phyloP scores from a whole-genome alignment of 257 asterid genomes.

The Catharanthus roseus region DNA sequence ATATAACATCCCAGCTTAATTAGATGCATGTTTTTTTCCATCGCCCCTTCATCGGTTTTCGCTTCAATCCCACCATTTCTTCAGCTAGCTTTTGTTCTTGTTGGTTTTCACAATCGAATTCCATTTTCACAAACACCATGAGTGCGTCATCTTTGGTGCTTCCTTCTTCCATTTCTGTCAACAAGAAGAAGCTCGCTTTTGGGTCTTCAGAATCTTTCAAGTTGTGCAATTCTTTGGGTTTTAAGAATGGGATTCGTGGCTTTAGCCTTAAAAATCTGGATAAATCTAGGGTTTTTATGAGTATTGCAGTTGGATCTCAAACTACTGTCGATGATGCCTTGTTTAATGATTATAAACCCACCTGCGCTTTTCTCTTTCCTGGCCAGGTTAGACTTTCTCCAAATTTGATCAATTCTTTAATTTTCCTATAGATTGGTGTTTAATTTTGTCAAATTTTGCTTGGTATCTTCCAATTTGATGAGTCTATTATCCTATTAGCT shows the following conservation, averaged over 20 bases:
- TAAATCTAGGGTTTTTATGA: conserved; percentile 63
- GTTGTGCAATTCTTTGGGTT: conserved; percentile 32
- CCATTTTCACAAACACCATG: conserved; percentile 33
- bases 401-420: not conserved
- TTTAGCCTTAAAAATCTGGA: conserved; percentile 34
- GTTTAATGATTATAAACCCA: conserved; percentile 71
- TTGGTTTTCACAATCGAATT: not conserved
- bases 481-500: not conserved
- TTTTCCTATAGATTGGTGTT: not conserved
- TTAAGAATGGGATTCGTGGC: conserved; percentile 41
- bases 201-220: conserved; percentile 27
- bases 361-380: conserved; percentile 86
- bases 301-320: conserved; percentile 66
- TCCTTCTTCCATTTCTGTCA: conserved; percentile 50
- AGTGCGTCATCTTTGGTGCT: conserved; percentile 37
- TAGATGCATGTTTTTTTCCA: conserved; percentile 25
- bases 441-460: not conserved
- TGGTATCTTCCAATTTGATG: not conserved
- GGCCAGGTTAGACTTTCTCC: conserved; percentile 61
- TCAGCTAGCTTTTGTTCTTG: conserved; percentile 1
- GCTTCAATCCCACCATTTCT: conserved; percentile 13
- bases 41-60: conserved; percentile 3
- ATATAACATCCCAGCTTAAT: not conserved
- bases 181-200: conserved; percentile 21
- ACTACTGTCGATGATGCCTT: conserved; percentile 52